These are phyloP conservation scores for Fusarium sp. DNA, from an alignment of 2,329 filamentous ascomycete species.

Conservation along the genomic window DNA sequence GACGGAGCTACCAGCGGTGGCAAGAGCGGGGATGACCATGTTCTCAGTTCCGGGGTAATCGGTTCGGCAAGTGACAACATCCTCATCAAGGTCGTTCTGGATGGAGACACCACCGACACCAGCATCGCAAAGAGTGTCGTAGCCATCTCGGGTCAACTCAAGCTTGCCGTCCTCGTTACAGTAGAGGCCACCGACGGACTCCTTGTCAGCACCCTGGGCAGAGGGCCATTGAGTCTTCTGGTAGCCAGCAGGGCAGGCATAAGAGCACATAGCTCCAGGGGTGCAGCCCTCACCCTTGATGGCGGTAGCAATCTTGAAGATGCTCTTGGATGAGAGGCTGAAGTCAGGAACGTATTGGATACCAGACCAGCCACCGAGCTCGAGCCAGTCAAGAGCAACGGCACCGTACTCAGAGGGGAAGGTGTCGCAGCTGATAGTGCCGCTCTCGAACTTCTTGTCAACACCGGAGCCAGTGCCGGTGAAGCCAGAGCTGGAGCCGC, in stretches of 20 bases:
- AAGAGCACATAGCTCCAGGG: constrained; percentile 82
- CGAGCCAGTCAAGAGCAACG: constrained; percentile 74
- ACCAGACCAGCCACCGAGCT: constrained; percentile 80
- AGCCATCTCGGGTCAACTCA: constrained; percentile 76
- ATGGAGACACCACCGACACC: constrained; percentile 78
- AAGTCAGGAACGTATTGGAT: constrained; percentile 73
- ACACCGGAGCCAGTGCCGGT: constrained; percentile 61
- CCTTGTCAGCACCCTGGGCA: constrained; percentile 78
- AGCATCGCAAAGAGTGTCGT: constrained; percentile 76
- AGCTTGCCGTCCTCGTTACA: constrained; percentile 81
- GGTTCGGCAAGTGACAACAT: constrained; percentile 87
- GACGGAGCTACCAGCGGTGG: constrained; percentile 67
- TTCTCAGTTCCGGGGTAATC: constrained; percentile 94
- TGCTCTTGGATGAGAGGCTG: constrained; percentile 60
- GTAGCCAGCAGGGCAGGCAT: constrained; percentile 90
- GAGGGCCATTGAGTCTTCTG: constrained; percentile 91
- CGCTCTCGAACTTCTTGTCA: constrained; percentile 78
- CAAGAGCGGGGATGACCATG: constrained; percentile 82
- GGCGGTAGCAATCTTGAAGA: constrained; percentile 74
- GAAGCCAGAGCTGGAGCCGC: constrained; percentile 42
- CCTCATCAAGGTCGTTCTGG: constrained; percentile 75
- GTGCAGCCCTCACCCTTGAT: constrained; percentile 70
- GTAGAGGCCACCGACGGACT: constrained; percentile 89
- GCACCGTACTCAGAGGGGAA: constrained; percentile 89
- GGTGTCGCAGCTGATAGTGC: constrained; percentile 72